Evolutionary conservation across 2,329 filamentous ascomycete species (phyloP).

Genomic region (Fusarium coffeatum): DNA sequence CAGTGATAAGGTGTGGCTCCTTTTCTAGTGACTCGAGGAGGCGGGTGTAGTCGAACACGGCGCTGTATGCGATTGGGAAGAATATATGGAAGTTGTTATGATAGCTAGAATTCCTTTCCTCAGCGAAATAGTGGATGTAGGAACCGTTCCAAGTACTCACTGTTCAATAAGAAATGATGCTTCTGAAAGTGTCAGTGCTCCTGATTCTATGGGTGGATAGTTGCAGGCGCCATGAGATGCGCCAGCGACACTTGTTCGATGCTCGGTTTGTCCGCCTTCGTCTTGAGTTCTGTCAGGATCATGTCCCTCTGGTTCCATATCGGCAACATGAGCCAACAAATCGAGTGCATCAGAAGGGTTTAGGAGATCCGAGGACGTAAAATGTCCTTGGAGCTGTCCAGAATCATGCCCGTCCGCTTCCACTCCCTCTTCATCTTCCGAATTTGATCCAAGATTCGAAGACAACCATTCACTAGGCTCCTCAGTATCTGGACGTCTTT

Average conservation of each 20-base stretch:
- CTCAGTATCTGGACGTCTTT: slow-evolving; percentile 4
- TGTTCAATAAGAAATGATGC: slow-evolving; percentile 45
- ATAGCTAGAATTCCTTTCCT: slow-evolving; percentile 58
- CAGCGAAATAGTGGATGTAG: neutral
- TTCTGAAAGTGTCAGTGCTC: slow-evolving; percentile 46
- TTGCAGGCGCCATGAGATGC: slow-evolving; percentile 5
- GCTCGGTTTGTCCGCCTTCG: neutral
- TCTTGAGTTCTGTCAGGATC: slow-evolving; percentile 25
- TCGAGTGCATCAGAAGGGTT: slow-evolving; percentile 58
- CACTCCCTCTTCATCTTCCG: slow-evolving; percentile 16
- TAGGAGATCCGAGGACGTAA: slow-evolving; percentile 55
- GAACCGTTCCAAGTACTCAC: slow-evolving; percentile 22
- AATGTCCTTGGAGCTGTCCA: slow-evolving; percentile 52
- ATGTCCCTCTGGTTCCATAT: slow-evolving; percentile 49
- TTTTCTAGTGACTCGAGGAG: slow-evolving; percentile 67
- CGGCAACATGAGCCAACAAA: slow-evolving; percentile 55
- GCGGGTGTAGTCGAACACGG: slow-evolving; percentile 64
- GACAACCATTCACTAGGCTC: slow-evolving; percentile 32
- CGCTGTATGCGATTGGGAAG: slow-evolving; percentile 73
- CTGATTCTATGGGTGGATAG: slow-evolving; percentile 52
- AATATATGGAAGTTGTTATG: slow-evolving; percentile 75
- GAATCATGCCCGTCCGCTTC: slow-evolving; percentile 3
- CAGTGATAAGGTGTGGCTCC: slow-evolving; percentile 75
- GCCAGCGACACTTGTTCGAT: neutral
- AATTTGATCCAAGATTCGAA: slow-evolving; percentile 28